Conservation (phyloP, 2,329 filamentous ascomycete species). For the Aspergillus fijiensis region DNA sequence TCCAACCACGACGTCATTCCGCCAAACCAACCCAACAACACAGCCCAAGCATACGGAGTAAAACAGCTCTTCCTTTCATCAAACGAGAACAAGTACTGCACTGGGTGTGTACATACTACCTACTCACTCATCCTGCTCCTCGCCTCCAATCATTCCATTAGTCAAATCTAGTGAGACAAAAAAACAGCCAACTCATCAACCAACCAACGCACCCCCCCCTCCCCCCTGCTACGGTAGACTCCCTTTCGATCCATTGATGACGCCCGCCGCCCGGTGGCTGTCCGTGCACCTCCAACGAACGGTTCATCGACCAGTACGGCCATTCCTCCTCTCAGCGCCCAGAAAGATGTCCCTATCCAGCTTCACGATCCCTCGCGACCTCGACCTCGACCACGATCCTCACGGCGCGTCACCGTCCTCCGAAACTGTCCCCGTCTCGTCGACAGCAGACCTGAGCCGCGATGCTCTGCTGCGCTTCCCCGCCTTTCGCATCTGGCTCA, state of each 20-base stretch:
- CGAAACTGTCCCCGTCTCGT: conserved; percentile 41
- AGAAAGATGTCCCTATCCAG: conserved; percentile 38
- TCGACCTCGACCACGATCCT: not conserved
- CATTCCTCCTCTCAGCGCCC: not conserved
- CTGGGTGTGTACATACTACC: too few species aligned
- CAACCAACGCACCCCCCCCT: not conserved
- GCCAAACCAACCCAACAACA: too few species aligned
- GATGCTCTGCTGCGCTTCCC: conserved; percentile 51
- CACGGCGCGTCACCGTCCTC: conserved; percentile 11
- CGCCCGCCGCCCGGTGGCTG: conserved; percentile 13
- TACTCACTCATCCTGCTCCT: not conserved
- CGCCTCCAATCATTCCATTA: not conserved
- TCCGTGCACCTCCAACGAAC: conserved; percentile 10
- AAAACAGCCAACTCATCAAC: not conserved
- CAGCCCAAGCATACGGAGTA: too few species aligned
- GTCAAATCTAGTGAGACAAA: not conserved
- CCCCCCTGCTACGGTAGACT: not conserved
- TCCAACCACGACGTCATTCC: too few species aligned
- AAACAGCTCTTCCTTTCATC: too few species aligned
- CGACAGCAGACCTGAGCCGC: conserved; percentile 44
- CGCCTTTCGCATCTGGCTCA: conserved; percentile 57
- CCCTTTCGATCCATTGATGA: not conserved
- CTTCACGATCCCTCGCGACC: conserved; percentile 39
- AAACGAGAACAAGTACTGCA: not conserved
- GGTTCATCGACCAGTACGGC: not conserved